A percentile compares a stretch with the other conserved stretches of the same genome.
These are phyloP conservation scores for Chalara sp. DNA, from an alignment of 2,329 filamentous ascomycete species.

Conservation along the genomic window DNA sequence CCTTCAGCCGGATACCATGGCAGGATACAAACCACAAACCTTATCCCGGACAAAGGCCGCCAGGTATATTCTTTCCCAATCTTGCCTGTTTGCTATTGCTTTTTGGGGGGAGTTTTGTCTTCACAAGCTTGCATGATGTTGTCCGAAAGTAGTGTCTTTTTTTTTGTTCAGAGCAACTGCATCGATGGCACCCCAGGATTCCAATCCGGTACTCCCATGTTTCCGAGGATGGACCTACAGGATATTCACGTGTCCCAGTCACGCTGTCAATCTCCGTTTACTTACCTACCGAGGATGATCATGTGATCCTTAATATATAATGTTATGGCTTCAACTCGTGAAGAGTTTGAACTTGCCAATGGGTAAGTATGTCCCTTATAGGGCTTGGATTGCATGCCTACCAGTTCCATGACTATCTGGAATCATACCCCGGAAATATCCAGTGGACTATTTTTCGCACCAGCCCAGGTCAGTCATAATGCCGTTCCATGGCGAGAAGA, in stretches of 20 bases:
- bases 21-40: conserved; percentile 22
- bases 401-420: background rate
- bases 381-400: background rate
- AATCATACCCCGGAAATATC: background rate
- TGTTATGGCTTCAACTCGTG: background rate
- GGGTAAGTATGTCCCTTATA: background rate
- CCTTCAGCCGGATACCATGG: conserved; percentile 25
- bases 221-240: background rate
- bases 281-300: background rate
- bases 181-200: conserved; percentile 7
- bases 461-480: background rate
- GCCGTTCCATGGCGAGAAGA: background rate
- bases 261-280: background rate
- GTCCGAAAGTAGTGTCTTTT: conserved; percentile 22
- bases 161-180: conserved; percentile 10
- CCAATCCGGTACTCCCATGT: background rate
- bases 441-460: background rate
- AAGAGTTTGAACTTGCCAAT: background rate
- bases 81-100: conserved; percentile 13
- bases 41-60: conserved; percentile 24
- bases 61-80: conserved; percentile 27
- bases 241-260: conserved; percentile 1
- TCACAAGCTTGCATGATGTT: conserved; percentile 17
- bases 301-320: background rate
- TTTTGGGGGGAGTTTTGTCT: conserved; percentile 7